Conservation (phyloP, 2,329 filamentous ascomycete species). For the Tolypocladium capitatum region DNA sequence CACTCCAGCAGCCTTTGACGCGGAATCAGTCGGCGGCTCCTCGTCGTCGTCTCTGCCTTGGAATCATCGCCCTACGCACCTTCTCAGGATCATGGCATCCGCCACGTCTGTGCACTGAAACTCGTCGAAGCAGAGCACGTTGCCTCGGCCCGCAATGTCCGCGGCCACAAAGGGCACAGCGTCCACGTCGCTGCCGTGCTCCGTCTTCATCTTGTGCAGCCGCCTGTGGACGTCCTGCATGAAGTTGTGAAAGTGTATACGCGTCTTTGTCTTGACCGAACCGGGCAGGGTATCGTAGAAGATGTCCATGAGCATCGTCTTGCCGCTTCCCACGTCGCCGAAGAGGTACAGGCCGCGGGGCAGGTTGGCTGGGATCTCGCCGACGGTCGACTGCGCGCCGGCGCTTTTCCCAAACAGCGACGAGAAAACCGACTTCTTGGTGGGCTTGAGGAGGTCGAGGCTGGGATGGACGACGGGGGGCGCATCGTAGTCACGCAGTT, state of each 20-base stretch:
- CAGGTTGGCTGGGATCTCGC: constrained; percentile 54
- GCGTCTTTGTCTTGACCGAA: constrained; percentile 68
- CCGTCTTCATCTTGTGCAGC: constrained; percentile 79
- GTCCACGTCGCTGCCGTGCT: constrained; percentile 80
- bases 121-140: constrained; percentile 93
- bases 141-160: constrained; percentile 75
- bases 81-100: constrained; percentile 91
- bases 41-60: not conserved
- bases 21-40: not conserved
- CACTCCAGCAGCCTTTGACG: constrained; percentile 58
- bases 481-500: constrained; percentile 60
- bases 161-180: constrained; percentile 85
- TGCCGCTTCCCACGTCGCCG: constrained; percentile 91
- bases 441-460: constrained; percentile 52
- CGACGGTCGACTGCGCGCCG: constrained; percentile 23
- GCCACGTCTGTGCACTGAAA: constrained; percentile 98
- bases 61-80: constrained; percentile 26
- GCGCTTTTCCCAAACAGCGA: constrained; percentile 45
- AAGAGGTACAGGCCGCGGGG: constrained; percentile 90
- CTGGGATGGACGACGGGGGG: constrained; percentile 65
- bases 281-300: constrained; percentile 86
- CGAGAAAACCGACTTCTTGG: constrained; percentile 40
- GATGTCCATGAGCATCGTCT: constrained; percentile 99
- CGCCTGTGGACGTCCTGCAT: constrained; percentile 96
- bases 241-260: constrained; percentile 98